These are phyloP conservation scores for Hericium erinaceus DNA, from an alignment of 768 basidiomycete genomes.

Conservation along the genomic window DNA sequence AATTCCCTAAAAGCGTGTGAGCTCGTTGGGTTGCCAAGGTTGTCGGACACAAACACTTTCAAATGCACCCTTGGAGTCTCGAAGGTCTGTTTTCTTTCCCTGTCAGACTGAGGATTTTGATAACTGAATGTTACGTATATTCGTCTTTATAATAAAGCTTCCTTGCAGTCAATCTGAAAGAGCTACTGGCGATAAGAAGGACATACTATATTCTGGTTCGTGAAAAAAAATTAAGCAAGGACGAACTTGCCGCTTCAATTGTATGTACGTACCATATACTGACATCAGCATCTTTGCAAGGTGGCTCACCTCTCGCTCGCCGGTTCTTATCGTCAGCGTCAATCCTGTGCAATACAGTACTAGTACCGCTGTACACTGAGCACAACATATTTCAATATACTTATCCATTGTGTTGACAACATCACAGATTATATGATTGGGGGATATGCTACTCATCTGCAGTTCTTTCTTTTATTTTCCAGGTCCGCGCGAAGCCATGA, in stretches of 20 bases:
- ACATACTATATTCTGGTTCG: conserved; percentile 29
- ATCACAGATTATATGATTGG: too few species aligned
- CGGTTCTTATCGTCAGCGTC: conserved; percentile 20
- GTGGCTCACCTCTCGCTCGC: conserved; percentile 12
- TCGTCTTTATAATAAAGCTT: conserved; percentile 43
- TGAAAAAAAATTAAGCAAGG: conserved; percentile 57
- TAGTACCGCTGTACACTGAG: neutral
- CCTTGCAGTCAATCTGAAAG: conserved; percentile 37
- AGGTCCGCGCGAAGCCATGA: too few species aligned
- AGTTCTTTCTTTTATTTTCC: too few species aligned
- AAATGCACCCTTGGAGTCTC: conserved; percentile 51
- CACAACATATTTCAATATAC: neutral
- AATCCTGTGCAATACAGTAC: conserved; percentile 23
- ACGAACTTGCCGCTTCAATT: conserved; percentile 41
- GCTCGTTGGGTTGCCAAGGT: conserved; percentile 41
- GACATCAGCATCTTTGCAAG: neutral
- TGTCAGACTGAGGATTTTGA: neutral
- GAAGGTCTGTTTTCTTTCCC: conserved; percentile 31
- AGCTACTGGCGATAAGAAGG: too few species aligned
- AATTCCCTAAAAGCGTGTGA: conserved; percentile 46
- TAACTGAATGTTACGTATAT: conserved; percentile 41
- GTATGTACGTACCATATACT: neutral
- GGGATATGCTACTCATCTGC: too few species aligned
- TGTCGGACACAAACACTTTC: conserved; percentile 46
- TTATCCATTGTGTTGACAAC: too few species aligned